Base-by-base conservation (phyloP, 805 yeast species). In the Wickerhamiella sorbophila region DNA sequence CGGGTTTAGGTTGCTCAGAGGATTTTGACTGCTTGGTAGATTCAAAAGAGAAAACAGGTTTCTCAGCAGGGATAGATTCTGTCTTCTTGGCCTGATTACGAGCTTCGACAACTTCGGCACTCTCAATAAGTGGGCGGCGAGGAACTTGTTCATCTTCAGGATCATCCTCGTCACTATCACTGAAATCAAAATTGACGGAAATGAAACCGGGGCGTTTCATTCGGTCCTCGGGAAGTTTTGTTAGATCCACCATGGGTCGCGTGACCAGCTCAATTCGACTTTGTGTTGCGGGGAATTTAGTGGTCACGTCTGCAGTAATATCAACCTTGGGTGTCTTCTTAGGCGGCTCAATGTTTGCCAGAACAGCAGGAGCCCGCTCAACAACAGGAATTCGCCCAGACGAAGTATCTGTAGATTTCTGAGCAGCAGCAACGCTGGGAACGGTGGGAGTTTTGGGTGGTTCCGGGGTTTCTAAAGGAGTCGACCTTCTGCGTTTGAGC, bases 151-250 rank as follows among this genome's bases (percentile, higher is more conserved):
- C 21, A 34, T 17, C 20, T 4, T 24, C 27, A 3, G 37, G 16
- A 5, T 32, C 40, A 5, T 51, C 51, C 9, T 51, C 56, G 18
- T 55, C 59, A n/a, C 48, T 51, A 16, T 52, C 55, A 31, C 53
- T 44, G 39, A 55, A 50, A n/a, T 56, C 61, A 34, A 61, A 57
- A 21, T 53, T 54, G 1, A 61, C 65, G 3, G 59, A 48, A 31
- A 57, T 55, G 38, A 48, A 58, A 1, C 65, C 65, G 1, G 61
- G 63, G 5, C 52, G 47, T n/a, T 47, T 43, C 18, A 44, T 44
- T 16, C 63, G 47, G 2, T 52, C 44, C 20, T 44, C 53, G 3
- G 46, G 40, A 17, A 49, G 26, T 29, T 33, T 22, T 12, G 43
- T 10, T 14, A 50, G 24, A 32, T 48, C 52, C 9, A 50, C 40